phyloP scores from a whole-genome alignment of 306 rosid species.

The Cyclanthera cordifolia region DNA sequence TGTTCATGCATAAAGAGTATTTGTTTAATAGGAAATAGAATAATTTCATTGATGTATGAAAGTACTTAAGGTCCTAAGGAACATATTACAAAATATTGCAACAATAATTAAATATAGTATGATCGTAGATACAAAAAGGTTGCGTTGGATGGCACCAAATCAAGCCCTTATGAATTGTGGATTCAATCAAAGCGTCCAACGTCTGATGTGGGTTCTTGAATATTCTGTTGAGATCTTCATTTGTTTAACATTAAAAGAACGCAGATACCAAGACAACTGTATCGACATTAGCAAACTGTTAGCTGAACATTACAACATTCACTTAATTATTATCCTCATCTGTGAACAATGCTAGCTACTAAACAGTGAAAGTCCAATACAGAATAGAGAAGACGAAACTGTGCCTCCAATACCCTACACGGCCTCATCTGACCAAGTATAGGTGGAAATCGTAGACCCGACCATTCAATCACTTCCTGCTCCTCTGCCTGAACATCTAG shows the following conservation, averaged over 20 bases:
- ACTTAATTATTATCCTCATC: not conserved
- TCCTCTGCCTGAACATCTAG: no score
- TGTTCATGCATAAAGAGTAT: constrained; percentile 4
- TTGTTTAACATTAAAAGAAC: not conserved
- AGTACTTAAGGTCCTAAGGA: no score
- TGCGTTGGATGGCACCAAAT: no score
- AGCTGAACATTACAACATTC: not conserved
- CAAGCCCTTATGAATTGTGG: no score
- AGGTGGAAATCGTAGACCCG: not conserved
- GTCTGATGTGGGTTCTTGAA: no score
- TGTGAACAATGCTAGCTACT: not conserved
- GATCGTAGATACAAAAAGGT: no score
- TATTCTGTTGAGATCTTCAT: not conserved
- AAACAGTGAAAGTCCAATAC: not conserved
- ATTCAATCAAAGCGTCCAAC: no score
- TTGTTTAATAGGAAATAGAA: no score
- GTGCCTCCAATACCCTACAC: not conserved
- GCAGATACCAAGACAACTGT: constrained; percentile 1
- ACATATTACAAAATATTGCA: no score
- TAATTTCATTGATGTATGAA: no score
- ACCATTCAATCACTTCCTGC: not conserved
- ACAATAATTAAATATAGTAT: no score
- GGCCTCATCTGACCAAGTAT: not conserved
- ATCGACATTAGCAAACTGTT: not conserved
- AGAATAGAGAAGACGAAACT: not conserved